Evolutionary conservation across 768 basidiomycete genomes (phyloP).

Genomic region (Tulasnella sp.): DNA sequence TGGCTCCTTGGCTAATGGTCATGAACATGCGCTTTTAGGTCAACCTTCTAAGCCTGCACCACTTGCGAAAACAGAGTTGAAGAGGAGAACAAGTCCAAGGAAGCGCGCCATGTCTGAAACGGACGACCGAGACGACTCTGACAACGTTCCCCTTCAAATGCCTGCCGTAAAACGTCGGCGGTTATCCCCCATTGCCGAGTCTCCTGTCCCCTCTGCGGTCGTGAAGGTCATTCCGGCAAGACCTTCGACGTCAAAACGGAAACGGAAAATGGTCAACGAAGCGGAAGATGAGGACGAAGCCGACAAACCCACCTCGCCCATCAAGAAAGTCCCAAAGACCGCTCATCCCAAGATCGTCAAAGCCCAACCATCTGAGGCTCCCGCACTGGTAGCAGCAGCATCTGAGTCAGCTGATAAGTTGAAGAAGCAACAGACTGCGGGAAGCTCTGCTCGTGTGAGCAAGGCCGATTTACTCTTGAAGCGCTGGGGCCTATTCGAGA

Average conservation of each 20-base stretch:
- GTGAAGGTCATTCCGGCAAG: too few relatives aligned
- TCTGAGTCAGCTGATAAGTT: too few relatives aligned
- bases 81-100: neutral
- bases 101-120: neutral
- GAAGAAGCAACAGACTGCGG: too few relatives aligned
- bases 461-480: too few relatives aligned
- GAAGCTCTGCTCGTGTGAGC: too few relatives aligned
- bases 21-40: too few relatives aligned
- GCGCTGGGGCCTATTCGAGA: too few relatives aligned
- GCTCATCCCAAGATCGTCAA: neutral
- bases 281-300: neutral
- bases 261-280: neutral
- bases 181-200: neutral
- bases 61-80: neutral
- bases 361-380: neutral
- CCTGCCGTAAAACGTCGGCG: neutral
- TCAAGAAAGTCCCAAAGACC: neutral
- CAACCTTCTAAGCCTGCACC: neutral
- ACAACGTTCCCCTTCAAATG: neutral
- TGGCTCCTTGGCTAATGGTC: neutral
- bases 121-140: neutral
- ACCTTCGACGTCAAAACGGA: too few relatives aligned
- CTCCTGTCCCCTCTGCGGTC: neutral
- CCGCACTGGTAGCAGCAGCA: neutral
- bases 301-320: neutral